Percentiles rank a stretch among this genome's conserved stretches.
phyloP scores from a whole-genome alignment of 768 basidiomycete genomes.

The Brasilioporus rufonigricans region DNA sequence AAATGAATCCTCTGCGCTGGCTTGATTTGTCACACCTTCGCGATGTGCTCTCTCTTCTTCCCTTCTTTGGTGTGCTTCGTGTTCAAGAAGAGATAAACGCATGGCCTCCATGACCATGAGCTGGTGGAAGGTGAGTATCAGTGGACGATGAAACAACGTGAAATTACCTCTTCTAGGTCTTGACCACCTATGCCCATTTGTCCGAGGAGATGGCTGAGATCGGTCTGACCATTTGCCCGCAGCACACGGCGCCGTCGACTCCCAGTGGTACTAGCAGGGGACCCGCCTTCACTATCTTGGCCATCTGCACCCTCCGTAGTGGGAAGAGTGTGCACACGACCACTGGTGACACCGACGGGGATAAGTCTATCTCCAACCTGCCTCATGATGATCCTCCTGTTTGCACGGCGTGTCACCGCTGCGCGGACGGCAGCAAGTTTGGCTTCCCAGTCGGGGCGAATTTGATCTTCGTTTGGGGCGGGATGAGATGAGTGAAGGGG shows the following conservation, averaged over 20 bases:
- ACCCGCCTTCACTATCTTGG: constrained; percentile 37
- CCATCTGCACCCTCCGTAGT: constrained; percentile 54
- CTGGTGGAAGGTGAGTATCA: constrained; percentile 39
- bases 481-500: constrained; percentile 8
- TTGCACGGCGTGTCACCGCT: constrained; percentile 93
- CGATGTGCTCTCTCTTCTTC: constrained; percentile 68
- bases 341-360: constrained; percentile 94
- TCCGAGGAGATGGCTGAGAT: constrained; percentile 60
- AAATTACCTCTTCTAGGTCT: constrained; percentile 85
- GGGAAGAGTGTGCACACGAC: constrained; percentile 65
- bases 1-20: constrained; percentile 26
- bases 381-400: constrained; percentile 95
- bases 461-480: constrained; percentile 63
- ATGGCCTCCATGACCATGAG: constrained; percentile 99
- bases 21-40: constrained; percentile 39
- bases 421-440: constrained; percentile 94
- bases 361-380: constrained; percentile 97
- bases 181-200: constrained; percentile 74
- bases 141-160: constrained; percentile 23
- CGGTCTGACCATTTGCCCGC: constrained; percentile 47
- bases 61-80: constrained; percentile 88
- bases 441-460: constrained; percentile 97
- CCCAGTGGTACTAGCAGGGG: constrained; percentile 35
- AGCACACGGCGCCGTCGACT: constrained; percentile 62
- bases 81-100: constrained; percentile 90